Conservation (phyloP, 768 basidiomycete species). For the Naganishia vishniacii region DNA sequence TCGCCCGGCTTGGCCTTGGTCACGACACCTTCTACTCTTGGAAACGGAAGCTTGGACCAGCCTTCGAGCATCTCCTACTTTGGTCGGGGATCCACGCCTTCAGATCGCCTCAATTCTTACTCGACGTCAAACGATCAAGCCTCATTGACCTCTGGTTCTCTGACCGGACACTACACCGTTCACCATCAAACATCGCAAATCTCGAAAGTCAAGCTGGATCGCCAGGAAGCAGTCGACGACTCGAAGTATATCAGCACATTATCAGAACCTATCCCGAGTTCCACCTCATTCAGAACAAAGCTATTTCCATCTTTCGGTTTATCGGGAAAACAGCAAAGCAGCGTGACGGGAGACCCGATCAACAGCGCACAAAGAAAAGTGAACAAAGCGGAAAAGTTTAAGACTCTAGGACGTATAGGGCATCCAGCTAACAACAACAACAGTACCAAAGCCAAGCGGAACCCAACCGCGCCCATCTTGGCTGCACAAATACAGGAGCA, state of each 20-base stretch:
- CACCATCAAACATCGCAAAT: conserved; percentile 10
- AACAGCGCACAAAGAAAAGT: neutral
- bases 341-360: neutral
- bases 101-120: conserved; percentile 9
- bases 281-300: neutral
- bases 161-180: conserved; percentile 8
- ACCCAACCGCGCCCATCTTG: neutral
- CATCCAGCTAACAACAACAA: conserved; percentile 3
- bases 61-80: neutral
- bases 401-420: conserved; percentile 7
- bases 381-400: conserved; percentile 14
- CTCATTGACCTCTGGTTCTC: neutral
- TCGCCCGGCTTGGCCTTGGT: neutral
- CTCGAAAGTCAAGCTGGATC: neutral
- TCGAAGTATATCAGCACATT: neutral
- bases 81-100: conserved; percentile 1
- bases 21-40: neutral
- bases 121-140: conserved; percentile 9
- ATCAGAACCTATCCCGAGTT: neutral
- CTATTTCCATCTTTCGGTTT: conserved; percentile 3
- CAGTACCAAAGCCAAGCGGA: neutral
- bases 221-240: neutral
- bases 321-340: conserved; percentile 8
- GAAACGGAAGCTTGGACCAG: neutral
- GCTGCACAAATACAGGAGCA: neutral